Base-by-base conservation (phyloP, 805 yeast genomes). In the Yarrowia sp. region DNA sequence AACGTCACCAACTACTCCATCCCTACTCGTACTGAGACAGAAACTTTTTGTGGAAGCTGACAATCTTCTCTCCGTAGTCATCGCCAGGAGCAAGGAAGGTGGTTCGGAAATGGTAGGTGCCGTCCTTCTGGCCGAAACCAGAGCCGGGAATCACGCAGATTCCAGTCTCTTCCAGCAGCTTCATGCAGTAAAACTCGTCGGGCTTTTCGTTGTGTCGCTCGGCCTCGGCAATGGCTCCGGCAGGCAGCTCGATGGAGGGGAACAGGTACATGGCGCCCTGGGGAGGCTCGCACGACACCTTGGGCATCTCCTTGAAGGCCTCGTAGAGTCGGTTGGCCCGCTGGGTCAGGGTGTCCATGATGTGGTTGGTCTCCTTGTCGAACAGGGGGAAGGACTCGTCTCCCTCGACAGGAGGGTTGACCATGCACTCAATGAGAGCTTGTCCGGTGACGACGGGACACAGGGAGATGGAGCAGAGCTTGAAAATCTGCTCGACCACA, bases 201-300 rank as follows among this genome's bases (percentile, higher is more conserved):
- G 96, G 88, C 48, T 82, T 79, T n/a, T 68, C 70, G 24, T 83
- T 85, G 32, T 74, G 72, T 64, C 80, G 79, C 64, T 80, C 78
- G 35, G 98, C 96, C 46, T 80, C 81, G 28, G 79, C 79, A 56
- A 84, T 79, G 14, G 91, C 92, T 68, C 81, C 82, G 17, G 83
- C 82, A 16, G 90, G 86, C 65, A 95, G 78, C 35, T 83, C 75
- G 66, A 95, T 77, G 68, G 79, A 82, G 51, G 99, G 99, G 85
- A 91, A 95, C 67, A 95, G 80, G 77, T 95, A 95, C 99, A 95
- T 93, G 44, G 99, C 98, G 69, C 99, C 99, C 79, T 88, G 85
- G 48, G 99, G 98, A 68, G 84, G 83, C 77, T 90, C 91, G 76
- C 98, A 92, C 26, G 82, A 77, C 56, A 95, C 88, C 68, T 93